Evolutionary conservation across 305 asterid species (phyloP).

Genomic region (Coffea humblotiana): DNA sequence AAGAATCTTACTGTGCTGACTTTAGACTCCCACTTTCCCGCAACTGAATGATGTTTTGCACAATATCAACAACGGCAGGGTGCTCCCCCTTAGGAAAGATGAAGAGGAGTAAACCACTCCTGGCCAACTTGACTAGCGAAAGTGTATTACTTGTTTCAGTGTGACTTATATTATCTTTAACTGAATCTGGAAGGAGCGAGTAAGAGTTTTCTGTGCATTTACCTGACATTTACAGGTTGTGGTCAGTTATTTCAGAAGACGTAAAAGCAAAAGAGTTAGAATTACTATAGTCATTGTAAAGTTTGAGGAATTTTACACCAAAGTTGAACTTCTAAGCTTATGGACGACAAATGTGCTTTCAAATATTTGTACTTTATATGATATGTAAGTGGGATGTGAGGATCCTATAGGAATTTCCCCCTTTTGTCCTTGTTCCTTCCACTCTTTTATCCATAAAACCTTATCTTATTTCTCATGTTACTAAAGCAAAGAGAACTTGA

Average conservation of each 20-base stretch:
- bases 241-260: not conserved
- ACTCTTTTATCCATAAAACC: not conserved
- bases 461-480: not conserved
- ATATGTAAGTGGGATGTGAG: not conserved
- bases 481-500: not conserved
- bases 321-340: not conserved
- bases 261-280: slow-evolving; percentile 1
- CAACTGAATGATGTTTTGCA: slow-evolving; percentile 33
- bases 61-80: slow-evolving; percentile 34
- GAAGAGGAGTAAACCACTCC: slow-evolving; percentile 46
- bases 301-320: not conserved
- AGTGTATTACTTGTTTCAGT: slow-evolving; percentile 26
- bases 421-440: not conserved
- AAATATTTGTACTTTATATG: not conserved
- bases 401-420: not conserved
- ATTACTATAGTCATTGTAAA: not conserved
- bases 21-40: slow-evolving; percentile 36
- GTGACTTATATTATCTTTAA: slow-evolving; percentile 12
- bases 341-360: not conserved
- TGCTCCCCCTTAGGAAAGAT: slow-evolving; percentile 33
- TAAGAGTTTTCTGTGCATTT: slow-evolving; percentile 5
- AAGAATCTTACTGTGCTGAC: slow-evolving; percentile 39
- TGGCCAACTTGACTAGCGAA: slow-evolving; percentile 47
- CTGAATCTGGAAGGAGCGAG: slow-evolving; percentile 25
- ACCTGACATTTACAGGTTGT: not conserved